A percentile compares a stretch with the other conserved stretches of the same genome.
Evolutionary conservation across 805 yeast genomes (phyloP).

Genomic region (Starmerella powellii): DNA sequence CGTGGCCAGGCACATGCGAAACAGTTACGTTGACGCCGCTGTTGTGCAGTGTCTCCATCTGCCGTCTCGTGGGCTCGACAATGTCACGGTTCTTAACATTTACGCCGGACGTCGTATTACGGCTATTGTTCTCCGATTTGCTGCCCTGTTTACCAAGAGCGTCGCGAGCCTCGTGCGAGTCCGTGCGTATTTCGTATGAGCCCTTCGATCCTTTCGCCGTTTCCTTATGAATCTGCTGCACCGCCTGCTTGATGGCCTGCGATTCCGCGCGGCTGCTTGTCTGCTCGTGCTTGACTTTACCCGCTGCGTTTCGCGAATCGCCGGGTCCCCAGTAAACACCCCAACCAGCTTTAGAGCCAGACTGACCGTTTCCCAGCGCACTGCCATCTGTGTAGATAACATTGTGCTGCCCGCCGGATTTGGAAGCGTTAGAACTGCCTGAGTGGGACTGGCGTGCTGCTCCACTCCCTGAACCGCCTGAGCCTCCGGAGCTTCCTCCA

Average conservation of each 20-base stretch:
- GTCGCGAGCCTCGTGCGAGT: slow-evolving; percentile 55
- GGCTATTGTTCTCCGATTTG: slow-evolving; percentile 49
- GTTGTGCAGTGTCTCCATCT: slow-evolving; percentile 31
- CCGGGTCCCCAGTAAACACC: slow-evolving; percentile 60
- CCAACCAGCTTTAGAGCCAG: slow-evolving; percentile 44
- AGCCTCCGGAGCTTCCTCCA: neutral
- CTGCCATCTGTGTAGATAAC: slow-evolving; percentile 71
- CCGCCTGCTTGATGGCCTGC: neutral
- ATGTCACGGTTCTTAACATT: slow-evolving; percentile 44
- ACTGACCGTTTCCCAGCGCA: slow-evolving; percentile 45
- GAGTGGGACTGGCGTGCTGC: too few species aligned
- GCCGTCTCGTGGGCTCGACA: slow-evolving; percentile 30
- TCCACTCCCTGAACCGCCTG: too few species aligned
- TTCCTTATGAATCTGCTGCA: neutral
- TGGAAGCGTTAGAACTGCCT: neutral
- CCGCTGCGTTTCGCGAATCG: slow-evolving; percentile 45
- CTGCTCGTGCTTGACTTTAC: slow-evolving; percentile 39
- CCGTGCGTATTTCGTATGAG: slow-evolving; percentile 34
- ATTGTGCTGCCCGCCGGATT: neutral
- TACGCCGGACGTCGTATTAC: slow-evolving; percentile 36
- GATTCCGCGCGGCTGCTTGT: slow-evolving; percentile 54
- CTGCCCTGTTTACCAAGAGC: slow-evolving; percentile 45
- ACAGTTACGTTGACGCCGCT: slow-evolving; percentile 33
- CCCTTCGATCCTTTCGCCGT: neutral
- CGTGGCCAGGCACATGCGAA: slow-evolving; percentile 61